Conservation (phyloP, 768 basidiomycete genomes). For the Candolleomyces eurysporus region DNA sequence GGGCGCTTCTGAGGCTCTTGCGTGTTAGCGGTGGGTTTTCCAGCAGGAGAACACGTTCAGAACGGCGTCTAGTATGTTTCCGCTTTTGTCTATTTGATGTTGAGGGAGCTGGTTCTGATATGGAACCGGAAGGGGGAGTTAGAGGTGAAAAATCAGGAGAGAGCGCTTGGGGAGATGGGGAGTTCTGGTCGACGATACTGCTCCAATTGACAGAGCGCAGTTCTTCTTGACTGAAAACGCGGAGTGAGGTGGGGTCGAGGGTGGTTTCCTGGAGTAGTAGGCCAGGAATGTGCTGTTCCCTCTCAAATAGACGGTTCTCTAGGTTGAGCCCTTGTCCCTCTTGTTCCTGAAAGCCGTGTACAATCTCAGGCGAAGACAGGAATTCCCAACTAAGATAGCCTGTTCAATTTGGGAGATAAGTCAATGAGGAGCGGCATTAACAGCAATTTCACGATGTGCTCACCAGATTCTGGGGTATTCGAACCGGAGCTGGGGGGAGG, state of each 20-base stretch:
- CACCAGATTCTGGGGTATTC: background rate
- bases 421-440: background rate
- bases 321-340: background rate
- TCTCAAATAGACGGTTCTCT: background rate
- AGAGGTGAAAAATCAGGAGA: background rate
- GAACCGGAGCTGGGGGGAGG: background rate
- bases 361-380: background rate
- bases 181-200: slow-evolving; percentile 1
- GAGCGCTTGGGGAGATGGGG: background rate
- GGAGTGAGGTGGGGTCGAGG: background rate
- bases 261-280: background rate
- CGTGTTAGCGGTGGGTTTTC: background rate
- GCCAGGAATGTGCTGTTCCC: background rate
- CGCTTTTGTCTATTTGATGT: background rate
- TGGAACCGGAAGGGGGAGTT: too few relatives aligned
- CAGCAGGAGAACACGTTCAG: background rate
- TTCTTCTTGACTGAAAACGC: background rate
- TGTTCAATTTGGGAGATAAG: background rate
- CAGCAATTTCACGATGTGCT: background rate
- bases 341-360: background rate
- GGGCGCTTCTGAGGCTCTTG: background rate
- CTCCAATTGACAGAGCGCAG: background rate
- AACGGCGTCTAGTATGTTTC: background rate
- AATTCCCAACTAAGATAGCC: background rate
- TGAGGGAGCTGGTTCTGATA: background rate